Conservation (phyloP, 2,329 filamentous ascomycete species). For the Trichoderma sp. region DNA sequence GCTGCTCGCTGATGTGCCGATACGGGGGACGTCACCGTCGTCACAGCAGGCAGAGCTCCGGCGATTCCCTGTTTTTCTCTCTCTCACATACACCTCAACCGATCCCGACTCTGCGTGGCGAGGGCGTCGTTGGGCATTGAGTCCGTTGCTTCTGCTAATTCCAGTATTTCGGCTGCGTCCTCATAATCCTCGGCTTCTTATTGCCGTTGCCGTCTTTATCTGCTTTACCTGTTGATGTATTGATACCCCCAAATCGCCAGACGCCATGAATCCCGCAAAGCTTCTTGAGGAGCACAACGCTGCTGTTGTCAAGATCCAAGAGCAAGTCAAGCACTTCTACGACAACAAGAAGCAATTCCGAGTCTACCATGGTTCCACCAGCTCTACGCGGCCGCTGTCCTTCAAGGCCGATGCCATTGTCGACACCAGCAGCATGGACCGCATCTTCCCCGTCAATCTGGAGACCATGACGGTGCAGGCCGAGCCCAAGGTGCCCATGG, state of each 20-base stretch:
- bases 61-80: not conserved
- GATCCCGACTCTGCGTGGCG: too few species aligned
- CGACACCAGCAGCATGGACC: constrained; percentile 55
- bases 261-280: constrained; percentile 25
- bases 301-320: constrained; percentile 33
- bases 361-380: constrained; percentile 63
- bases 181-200: not conserved
- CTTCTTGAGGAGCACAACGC: constrained; percentile 34
- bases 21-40: constrained; percentile 9
- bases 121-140: not conserved
- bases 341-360: constrained; percentile 50
- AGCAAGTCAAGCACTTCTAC: constrained; percentile 35
- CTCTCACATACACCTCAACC: not conserved
- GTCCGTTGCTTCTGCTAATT: not conserved
- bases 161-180: not conserved
- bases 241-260: not conserved
- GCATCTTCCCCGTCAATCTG: constrained; percentile 55
- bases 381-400: constrained; percentile 54
- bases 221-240: not conserved
- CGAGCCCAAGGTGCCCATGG: constrained; percentile 62
- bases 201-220: not conserved
- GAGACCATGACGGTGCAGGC: constrained; percentile 52
- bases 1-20: constrained; percentile 6
- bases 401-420: constrained; percentile 47
- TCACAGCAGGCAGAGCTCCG: constrained; percentile 10